Evolutionary conservation across 225 moss, liverwort and hornwort genomes (phyloP), one percentile per base, ranked within the genome.

Genomic region (Thuidium tamariscinum): DNA sequence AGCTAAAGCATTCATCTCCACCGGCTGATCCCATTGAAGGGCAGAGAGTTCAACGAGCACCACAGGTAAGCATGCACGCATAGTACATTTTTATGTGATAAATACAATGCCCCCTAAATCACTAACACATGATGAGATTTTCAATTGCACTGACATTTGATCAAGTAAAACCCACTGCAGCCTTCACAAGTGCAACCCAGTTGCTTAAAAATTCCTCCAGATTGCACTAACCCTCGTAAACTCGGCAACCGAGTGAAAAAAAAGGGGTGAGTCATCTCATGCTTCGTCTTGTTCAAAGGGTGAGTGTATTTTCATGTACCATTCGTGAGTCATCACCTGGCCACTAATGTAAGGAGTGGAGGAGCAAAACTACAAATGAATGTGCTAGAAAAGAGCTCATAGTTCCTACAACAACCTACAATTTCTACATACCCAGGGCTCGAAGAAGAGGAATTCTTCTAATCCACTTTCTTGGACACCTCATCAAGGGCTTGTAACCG

Each of bases 401-500:
- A 75, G 54, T 48, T 85, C 55, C 79, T 84, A 89, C 56, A 51
- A 55, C 52, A 82, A 85, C 71, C 83, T 88, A 88, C 66, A 72
- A 59, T 89, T 84, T 81, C 91, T 91, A 91, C 88, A 83, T 80
- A 81, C 72, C 88, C 86, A 64, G 14, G 69, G 80, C 73, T n/a
- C 39, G 55, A 81, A 87, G 72, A 75, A 67, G 65, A 51, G 60
- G 46, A 60, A 39, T 32, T 66, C 64, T 46, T 82, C 89, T 93
- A 94, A 61, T 94, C 89, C 27, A 74, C 68, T 79, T 99, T 99
- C 91, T 95, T 97, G 46, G 91, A 56, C 57, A 78, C 85, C 55
- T 91, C 91, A 48, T 97, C 99, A 49, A 99, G 93, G 37, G 99
- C 97, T 93, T 99, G 95, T 87, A 99, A 88, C 71, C 99, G 90